Evolutionary conservation across 768 basidiomycete species (phyloP), one percentile per base, ranked within the genome.

Genomic region (Holtermannia corniformis): DNA sequence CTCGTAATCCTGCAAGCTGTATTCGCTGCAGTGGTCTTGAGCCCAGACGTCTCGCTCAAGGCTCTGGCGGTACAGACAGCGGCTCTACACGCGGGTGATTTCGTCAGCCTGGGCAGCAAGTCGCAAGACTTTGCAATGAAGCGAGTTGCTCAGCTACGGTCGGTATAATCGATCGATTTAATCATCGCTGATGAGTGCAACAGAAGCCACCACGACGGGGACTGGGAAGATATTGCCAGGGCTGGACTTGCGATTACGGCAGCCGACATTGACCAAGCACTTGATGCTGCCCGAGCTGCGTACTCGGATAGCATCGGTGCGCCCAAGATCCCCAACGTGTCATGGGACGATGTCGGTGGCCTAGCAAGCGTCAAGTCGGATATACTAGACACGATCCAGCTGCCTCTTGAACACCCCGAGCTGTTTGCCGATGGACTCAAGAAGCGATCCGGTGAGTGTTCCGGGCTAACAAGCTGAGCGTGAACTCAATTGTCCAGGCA

Each of bases 271-370:
- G 79, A 84, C 3, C 52, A 60, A 14, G 89, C 88, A 0, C 76
- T 97, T 19, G 76, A 77, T 12, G 79, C 82, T 55, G 85, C 86
- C 12, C 77, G 90, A 50, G 74, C 79, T 10, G 79, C 85, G 0
- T 92, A 92, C 71, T 85, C 87, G 5, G 87, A 91, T 67, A 88
- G 80, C 64, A 93, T 97, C 55, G 93, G 92, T n/a, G 89, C 90
- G 22, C 95, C 95, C 0, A 91, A 86, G 60, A 99, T 99, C 28
- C 95, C 95, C 1, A 85, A 79, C 57, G 91, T 99, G 0, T 80
- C 85, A 0, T 99, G 95, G 95, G 90, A 96, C 70, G 95, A 99
- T 68, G 85, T 99, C 12, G 95, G 95, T 23, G 95, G 95, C 3
- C 75, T 99, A 11, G 83, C 82, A 2, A 75, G 78, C 55, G 88